Evolutionary conservation across 2,329 filamentous ascomycete species (phyloP).

Genomic region (Macrophomina tecta): DNA sequence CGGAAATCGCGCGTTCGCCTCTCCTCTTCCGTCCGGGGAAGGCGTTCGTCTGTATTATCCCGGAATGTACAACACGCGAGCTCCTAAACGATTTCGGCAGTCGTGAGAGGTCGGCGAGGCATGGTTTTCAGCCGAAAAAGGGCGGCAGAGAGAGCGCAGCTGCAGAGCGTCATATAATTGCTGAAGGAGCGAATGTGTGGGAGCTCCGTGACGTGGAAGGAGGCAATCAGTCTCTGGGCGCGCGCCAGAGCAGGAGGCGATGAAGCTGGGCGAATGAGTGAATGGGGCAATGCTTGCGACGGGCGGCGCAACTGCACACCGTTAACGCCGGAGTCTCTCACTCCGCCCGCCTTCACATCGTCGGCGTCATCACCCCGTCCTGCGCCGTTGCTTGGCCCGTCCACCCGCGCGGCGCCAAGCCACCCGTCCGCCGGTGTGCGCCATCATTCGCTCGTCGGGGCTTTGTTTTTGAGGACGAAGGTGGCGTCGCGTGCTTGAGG

Average conservation of each 20-base stretch:
- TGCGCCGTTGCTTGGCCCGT: constrained; percentile 4
- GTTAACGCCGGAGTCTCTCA: background rate
- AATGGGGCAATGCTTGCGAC: constrained; percentile 5
- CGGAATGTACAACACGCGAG: background rate
- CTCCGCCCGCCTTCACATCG: background rate
- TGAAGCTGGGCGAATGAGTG: background rate
- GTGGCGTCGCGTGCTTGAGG: background rate
- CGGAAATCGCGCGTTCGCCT: background rate
- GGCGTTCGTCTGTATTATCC: background rate
- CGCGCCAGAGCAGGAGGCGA: background rate
- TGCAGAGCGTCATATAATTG: background rate
- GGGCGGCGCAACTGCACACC: constrained; percentile 1
- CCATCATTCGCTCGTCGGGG: background rate
- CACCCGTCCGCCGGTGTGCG: background rate
- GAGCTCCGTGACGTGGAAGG: background rate
- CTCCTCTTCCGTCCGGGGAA: background rate
- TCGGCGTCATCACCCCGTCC: constrained; percentile 14
- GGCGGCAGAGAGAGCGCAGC: background rate
- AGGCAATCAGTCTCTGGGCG: background rate
- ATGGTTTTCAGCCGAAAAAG: constrained; percentile 1
- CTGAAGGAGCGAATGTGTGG: no score
- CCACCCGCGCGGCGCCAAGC: constrained; percentile 17
- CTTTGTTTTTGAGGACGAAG: background rate
- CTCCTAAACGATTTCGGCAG: background rate
- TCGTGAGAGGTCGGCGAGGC: background rate